Base-by-base conservation (phyloP, 768 basidiomycete species). In the Psilocybe azurescens region DNA sequence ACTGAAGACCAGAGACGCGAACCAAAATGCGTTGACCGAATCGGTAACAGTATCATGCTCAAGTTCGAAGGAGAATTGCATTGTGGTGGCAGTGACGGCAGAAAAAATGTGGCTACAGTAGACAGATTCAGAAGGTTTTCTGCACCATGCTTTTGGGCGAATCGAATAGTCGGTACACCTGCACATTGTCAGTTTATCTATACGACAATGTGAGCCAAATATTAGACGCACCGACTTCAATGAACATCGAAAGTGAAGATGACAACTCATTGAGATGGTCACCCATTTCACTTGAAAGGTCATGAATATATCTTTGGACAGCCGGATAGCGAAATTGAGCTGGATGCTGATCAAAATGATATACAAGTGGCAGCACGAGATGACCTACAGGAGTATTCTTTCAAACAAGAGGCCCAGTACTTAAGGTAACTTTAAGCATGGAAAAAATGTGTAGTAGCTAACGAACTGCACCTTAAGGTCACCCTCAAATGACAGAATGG, bases 101-200 rank as follows among this genome's bases (percentile, higher is more conserved):
- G 87, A 89, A 73, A 91, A 75, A 91, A 90, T 54, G 89, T 92
- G 29, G 89, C 89, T 3, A 92, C 87, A 6, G 90, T 91, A 39
- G 89, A 89, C 33, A 92, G 78, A 64, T 90, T 91, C 28, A 90
- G 81, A 16, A 92, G 77, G 65, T 90, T 91, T 46, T 81, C 78
- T 3, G 88, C 86, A 36, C 83, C 88, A 65, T 91, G 89, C 64
- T 88, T 87, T 72, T 92, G 90, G 1, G 87, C 88, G 65, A 90
- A 89, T 53, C 88, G 84, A 67, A 93, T 91, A 2, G 88, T 88
- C 13, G 89, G 89, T 9, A 93, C 88, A 70, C 89, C 89, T 89
- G 52, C 14, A 8, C 18, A 50, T 41, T 38, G 24, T n/a, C 8
- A 53, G n/a, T 52, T 10, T 30, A 38, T 39, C 60, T 18, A 29